Evolutionary conservation across 768 basidiomycete species (phyloP).

Genomic region (Boletus tomentosulus): DNA sequence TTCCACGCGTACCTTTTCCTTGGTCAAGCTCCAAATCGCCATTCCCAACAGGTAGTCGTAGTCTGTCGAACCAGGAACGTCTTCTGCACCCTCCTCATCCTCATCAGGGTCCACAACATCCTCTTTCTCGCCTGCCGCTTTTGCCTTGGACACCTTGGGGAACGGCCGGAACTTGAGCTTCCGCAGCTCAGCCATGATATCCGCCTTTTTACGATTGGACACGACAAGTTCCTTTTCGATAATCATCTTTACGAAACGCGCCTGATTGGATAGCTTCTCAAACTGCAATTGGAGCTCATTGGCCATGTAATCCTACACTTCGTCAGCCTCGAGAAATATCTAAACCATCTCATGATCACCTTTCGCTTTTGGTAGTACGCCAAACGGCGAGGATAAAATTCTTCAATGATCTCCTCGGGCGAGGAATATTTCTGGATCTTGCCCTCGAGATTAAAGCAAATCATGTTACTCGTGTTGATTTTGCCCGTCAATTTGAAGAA

Average conservation of each 20-base stretch:
- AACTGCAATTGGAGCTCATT: constrained; percentile 75
- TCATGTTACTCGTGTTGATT: constrained; percentile 94
- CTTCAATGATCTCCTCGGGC: constrained; percentile 88
- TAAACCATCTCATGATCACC: constrained; percentile 38
- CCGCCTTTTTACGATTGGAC: constrained; percentile 83
- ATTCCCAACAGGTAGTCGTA: constrained; percentile 94
- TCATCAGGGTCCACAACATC: constrained; percentile 53
- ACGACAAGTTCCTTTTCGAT: constrained; percentile 78
- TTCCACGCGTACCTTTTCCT: constrained; percentile 64
- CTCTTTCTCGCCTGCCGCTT: constrained; percentile 61
- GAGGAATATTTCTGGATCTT: constrained; percentile 92
- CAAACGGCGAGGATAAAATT: constrained; percentile 86
- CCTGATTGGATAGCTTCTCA: constrained; percentile 90
- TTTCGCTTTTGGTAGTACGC: constrained; percentile 96
- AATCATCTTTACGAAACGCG: constrained; percentile 96
- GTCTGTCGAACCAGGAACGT: constrained; percentile 50
- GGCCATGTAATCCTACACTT: constrained; percentile 71
- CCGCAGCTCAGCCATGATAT: constrained; percentile 80
- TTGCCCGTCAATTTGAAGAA: constrained; percentile 87
- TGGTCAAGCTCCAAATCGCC: constrained; percentile 93
- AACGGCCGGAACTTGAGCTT: constrained; percentile 86
- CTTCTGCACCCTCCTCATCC: constrained; percentile 37
- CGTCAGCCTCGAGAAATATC: background rate
- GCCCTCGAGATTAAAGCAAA: constrained; percentile 93
- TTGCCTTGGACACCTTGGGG: constrained; percentile 71